Evolutionary conservation across 768 basidiomycete genomes (phyloP).

Genomic region (Mrakia gelida): DNA sequence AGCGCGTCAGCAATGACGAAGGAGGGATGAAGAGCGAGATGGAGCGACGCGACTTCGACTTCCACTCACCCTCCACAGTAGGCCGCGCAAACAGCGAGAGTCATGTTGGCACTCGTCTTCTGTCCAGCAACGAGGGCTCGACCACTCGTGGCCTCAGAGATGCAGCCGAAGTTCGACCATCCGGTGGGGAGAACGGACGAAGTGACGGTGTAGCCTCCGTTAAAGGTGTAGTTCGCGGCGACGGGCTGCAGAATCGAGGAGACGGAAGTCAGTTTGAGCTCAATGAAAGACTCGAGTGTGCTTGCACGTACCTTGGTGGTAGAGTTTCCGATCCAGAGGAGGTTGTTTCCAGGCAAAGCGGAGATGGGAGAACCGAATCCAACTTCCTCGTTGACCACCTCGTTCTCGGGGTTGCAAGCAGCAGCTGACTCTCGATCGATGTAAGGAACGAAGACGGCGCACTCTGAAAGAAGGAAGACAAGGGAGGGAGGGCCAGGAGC

Average conservation of each 20-base stretch:
- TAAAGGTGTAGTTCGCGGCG: conserved; percentile 37
- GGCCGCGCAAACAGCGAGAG: background rate
- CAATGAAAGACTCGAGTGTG: background rate
- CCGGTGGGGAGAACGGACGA: conserved; percentile 40
- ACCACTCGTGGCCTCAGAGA: background rate
- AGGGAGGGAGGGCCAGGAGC: background rate
- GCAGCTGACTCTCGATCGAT: conserved; percentile 37
- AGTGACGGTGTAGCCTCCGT: conserved; percentile 34
- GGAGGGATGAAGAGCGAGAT: background rate
- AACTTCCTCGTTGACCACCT: conserved; percentile 42
- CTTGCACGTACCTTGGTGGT: background rate
- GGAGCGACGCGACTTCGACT: background rate
- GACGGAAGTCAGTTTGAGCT: background rate
- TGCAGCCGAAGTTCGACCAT: conserved; percentile 33
- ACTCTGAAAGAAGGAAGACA: background rate
- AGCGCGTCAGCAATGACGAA: background rate
- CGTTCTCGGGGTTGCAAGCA: conserved; percentile 41
- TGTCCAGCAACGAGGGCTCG: background rate
- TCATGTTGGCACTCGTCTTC: background rate
- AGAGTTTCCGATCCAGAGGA: conserved; percentile 39
- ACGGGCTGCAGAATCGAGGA: conserved; percentile 20
- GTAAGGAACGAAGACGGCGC: conserved; percentile 43
- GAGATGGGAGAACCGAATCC: conserved; percentile 38
- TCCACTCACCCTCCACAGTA: background rate
- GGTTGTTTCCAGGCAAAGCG: conserved; percentile 41